phyloP scores from a whole-genome alignment of 1,139 yeast species.

The Lodderomyces beijingensis region DNA sequence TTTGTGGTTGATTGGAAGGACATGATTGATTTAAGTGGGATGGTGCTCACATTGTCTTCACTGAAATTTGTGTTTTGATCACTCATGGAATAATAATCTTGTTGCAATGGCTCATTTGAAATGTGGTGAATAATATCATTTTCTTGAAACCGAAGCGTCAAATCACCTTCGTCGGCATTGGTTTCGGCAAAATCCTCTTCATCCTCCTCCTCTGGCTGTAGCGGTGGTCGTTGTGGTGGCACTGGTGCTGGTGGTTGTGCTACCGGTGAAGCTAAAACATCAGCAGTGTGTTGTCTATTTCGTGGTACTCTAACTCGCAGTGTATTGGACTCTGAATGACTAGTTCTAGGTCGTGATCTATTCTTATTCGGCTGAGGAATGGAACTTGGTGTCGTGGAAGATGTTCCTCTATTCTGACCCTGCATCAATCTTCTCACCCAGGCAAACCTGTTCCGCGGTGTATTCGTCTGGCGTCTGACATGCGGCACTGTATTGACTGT shows the following conservation, averaged over 20 bases:
- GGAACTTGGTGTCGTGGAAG: neutral
- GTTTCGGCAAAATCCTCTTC: too few relatives aligned
- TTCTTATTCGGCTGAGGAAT: too few relatives aligned
- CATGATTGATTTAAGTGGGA: slow-evolving; percentile 48
- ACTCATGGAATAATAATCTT: neutral
- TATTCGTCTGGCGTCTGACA: slow-evolving; percentile 17
- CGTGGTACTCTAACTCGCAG: too few relatives aligned
- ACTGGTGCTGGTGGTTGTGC: slow-evolving; percentile 4
- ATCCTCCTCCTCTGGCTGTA: slow-evolving; percentile 1
- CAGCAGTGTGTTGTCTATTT: neutral
- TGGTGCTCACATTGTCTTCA: slow-evolving; percentile 40
- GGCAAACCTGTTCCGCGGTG: slow-evolving; percentile 33
- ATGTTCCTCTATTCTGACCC: slow-evolving; percentile 28
- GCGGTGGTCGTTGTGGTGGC: slow-evolving; percentile 1
- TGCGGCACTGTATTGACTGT: slow-evolving; percentile 7
- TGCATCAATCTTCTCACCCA: slow-evolving; percentile 48
- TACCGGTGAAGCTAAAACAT: slow-evolving; percentile 3
- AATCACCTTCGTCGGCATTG: slow-evolving; percentile 2
- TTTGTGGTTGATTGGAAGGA: slow-evolving; percentile 48
- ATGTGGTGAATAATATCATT: slow-evolving; percentile 2
- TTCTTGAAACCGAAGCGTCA: slow-evolving; percentile 5
- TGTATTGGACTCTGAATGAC: too few relatives aligned
- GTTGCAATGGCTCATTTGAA: neutral
- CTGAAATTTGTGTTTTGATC: slow-evolving; percentile 6
- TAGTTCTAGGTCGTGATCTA: too few relatives aligned